These are phyloP conservation scores for Adansonia grandidieri DNA, from an alignment of 441 rosid species.

Conservation along the genomic window DNA sequence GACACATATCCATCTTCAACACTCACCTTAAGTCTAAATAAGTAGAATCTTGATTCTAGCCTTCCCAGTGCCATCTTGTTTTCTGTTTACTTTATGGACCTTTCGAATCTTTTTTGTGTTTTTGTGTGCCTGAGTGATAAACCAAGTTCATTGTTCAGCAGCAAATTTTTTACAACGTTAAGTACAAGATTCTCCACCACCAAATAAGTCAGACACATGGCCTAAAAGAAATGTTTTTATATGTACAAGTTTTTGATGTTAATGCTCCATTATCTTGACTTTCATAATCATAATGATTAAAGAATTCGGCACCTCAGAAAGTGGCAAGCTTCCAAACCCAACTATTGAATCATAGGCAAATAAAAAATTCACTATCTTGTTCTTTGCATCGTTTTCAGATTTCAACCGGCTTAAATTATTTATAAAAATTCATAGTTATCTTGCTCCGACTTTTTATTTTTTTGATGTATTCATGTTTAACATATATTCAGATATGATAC, in stretches of 20 bases:
- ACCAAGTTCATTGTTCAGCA: neutral
- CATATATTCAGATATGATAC: too few species aligned
- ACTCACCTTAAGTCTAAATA: too few species aligned
- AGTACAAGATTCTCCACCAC: slow-evolving; percentile 5
- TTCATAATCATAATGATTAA: slow-evolving; percentile 21
- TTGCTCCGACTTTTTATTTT: too few species aligned
- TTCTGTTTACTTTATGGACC: neutral
- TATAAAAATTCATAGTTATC: too few species aligned
- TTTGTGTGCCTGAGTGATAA: neutral
- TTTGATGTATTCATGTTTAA: too few species aligned
- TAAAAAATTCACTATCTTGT: too few species aligned
- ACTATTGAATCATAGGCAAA: neutral
- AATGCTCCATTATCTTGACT: slow-evolving; percentile 2
- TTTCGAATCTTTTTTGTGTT: neutral
- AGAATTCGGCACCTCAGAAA: slow-evolving; percentile 35
- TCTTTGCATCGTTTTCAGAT: too few species aligned
- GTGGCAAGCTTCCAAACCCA: slow-evolving; percentile 24
- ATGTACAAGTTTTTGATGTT: neutral
- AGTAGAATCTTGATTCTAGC: too few species aligned
- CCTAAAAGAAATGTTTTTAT: neutral
- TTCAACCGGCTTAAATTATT: too few species aligned
- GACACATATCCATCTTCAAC: too few species aligned
- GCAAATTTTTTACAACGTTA: neutral
- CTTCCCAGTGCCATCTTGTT: too few species aligned
- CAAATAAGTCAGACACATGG: too few species aligned